Evolutionary conservation across 495 filamentous ascomycete genomes (phyloP).

Genomic region (Penicillium paradoxum): DNA sequence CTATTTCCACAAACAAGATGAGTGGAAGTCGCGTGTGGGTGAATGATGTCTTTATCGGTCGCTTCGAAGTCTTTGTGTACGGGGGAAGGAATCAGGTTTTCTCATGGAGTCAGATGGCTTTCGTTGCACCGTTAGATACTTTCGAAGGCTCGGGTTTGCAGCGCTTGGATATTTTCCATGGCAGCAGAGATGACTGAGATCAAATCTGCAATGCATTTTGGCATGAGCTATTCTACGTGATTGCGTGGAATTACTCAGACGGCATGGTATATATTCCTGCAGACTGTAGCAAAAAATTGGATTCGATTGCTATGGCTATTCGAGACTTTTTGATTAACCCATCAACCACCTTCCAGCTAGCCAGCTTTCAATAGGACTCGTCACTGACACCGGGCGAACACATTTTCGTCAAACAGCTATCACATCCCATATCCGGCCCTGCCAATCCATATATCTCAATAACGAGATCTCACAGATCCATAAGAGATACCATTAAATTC

Average conservation of each 20-base stretch:
- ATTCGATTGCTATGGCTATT: too few relatives aligned
- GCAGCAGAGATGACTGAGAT: not conserved
- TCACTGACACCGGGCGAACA: too few relatives aligned
- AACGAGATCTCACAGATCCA: slow-evolving; percentile 11
- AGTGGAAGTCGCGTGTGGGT: slow-evolving; percentile 47
- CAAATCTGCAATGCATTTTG: not conserved
- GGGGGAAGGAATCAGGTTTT: slow-evolving; percentile 46
- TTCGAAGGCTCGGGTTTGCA: slow-evolving; percentile 22
- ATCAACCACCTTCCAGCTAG: too few relatives aligned
- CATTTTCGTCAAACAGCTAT: too few relatives aligned
- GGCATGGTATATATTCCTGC: too few relatives aligned
- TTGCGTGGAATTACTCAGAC: too few relatives aligned
- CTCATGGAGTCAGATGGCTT: slow-evolving; percentile 56
- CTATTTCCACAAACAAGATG: slow-evolving; percentile 33
- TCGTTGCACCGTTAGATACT: slow-evolving; percentile 46
- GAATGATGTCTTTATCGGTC: slow-evolving; percentile 37
- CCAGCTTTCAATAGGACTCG: too few relatives aligned
- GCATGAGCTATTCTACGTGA: not conserved
- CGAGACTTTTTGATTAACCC: too few relatives aligned
- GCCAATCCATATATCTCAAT: too few relatives aligned
- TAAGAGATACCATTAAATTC: slow-evolving; percentile 28
- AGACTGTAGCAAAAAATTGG: too few relatives aligned
- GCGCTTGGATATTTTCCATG: not conserved
- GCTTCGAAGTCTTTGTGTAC: slow-evolving; percentile 53
- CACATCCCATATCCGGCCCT: too few relatives aligned